A percentile compares a stretch with the other conserved stretches of the same genome.
Evolutionary conservation across 2,329 filamentous ascomycete genomes (phyloP).

Genomic region (Talaromyces sp.): DNA sequence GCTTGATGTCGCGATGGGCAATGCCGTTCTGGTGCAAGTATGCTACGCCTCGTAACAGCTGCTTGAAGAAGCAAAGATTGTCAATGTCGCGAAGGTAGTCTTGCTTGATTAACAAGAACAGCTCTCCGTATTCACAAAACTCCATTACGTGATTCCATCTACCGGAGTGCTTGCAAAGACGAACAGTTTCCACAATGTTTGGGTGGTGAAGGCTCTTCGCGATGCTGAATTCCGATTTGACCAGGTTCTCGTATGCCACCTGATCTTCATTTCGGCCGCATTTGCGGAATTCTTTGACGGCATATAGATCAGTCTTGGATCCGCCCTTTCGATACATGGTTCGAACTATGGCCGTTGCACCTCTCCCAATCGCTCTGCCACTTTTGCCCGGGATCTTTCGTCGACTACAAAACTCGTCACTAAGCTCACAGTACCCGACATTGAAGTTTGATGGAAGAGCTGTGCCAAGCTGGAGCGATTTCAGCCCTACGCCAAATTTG

Average conservation of each 20-base stretch:
- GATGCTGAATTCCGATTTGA: conserved; percentile 87
- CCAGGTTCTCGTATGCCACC: conserved; percentile 78
- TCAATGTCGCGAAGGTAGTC: conserved; percentile 66
- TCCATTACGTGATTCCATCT: conserved; percentile 94
- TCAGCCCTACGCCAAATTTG: conserved; percentile 69
- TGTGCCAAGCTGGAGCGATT: conserved; percentile 72
- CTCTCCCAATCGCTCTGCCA: conserved; percentile 74
- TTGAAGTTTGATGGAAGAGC: conserved; percentile 71
- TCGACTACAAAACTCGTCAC: conserved; percentile 66
- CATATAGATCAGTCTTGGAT: conserved; percentile 59
- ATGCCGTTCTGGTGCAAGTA: conserved; percentile 82
- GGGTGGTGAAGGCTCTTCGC: conserved; percentile 81
- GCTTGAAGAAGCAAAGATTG: conserved; percentile 82
- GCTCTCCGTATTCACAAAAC: conserved; percentile 77
- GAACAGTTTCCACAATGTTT: conserved; percentile 78
- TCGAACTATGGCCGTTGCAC: conserved; percentile 76
- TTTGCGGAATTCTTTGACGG: conserved; percentile 82
- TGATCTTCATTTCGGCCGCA: conserved; percentile 66
- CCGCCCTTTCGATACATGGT: conserved; percentile 71
- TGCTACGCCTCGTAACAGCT: conserved; percentile 74
- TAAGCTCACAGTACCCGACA: conserved; percentile 66
- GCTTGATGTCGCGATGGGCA: conserved; percentile 86
- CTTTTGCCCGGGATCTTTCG: conserved; percentile 69
- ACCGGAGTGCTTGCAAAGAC: conserved; percentile 69
- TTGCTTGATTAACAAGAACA: conserved; percentile 71